phyloP scores from a whole-genome alignment of 495 filamentous ascomycete genomes.

The Hyaloscypha bicolor region DNA sequence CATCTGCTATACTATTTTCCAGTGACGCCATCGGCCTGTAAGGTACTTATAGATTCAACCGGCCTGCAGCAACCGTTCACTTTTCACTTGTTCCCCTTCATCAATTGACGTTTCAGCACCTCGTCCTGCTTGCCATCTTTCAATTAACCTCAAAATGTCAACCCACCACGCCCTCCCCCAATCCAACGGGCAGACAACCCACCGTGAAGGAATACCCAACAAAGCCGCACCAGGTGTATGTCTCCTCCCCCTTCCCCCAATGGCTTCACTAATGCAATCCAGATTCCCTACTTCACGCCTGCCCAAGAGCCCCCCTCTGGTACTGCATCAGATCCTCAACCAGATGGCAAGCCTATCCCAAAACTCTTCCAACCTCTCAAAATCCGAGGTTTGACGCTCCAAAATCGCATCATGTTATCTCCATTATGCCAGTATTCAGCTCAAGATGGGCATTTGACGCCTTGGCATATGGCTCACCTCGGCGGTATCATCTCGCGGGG shows the following conservation, averaged over 20 bases:
- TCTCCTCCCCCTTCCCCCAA: background rate
- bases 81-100: background rate
- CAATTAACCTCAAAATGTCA: slow-evolving; percentile 19
- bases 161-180: slow-evolving; percentile 20
- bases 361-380: slow-evolving; percentile 71
- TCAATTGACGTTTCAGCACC: background rate
- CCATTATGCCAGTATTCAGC: slow-evolving; percentile 74
- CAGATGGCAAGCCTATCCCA: slow-evolving; percentile 55
- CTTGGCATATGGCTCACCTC: slow-evolving; percentile 59
- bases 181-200: slow-evolving; percentile 17
- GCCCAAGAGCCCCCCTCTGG: slow-evolving; percentile 65
- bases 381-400: slow-evolving; percentile 58
- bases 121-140: background rate
- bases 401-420: slow-evolving; percentile 62
- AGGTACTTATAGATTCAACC: background rate
- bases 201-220: slow-evolving; percentile 21
- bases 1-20: background rate
- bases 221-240: slow-evolving; percentile 26
- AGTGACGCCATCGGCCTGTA: background rate
- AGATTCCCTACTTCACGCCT: slow-evolving; percentile 69
- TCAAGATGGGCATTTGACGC: slow-evolving; percentile 61
- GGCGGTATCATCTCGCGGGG: slow-evolving; percentile 66
- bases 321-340: slow-evolving; percentile 63
- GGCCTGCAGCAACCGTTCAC: background rate
- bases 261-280: background rate